phyloP scores from a whole-genome alignment of 352 stramenopile genomes.

The Globisporangium abappressorium region DNA sequence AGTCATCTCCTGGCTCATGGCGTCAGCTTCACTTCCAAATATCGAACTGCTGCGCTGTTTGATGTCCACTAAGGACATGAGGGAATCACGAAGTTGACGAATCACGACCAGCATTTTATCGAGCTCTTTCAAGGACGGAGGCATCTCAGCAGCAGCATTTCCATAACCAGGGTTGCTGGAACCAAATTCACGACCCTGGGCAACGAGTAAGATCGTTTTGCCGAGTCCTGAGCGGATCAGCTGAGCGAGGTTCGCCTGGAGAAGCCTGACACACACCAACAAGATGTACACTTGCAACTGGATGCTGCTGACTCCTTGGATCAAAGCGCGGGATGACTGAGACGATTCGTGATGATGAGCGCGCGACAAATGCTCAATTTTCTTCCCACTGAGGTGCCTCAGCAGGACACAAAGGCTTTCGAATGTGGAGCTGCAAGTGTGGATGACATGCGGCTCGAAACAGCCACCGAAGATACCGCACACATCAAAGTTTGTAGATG shows the following conservation, averaged over 20 bases:
- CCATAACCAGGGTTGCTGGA: background rate
- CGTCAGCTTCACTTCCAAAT: slow-evolving; percentile 6
- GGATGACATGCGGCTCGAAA: slow-evolving; percentile 39
- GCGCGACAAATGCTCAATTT: slow-evolving; percentile 26
- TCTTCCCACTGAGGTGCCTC: slow-evolving; percentile 37
- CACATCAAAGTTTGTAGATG: background rate
- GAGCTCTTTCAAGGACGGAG: background rate
- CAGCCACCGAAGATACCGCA: slow-evolving; percentile 30
- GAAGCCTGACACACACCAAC: slow-evolving; percentile 57
- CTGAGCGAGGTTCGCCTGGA: slow-evolving; percentile 76
- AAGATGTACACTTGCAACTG: slow-evolving; percentile 66
- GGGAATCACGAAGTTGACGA: slow-evolving; percentile 22
- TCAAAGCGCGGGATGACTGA: slow-evolving; percentile 3
- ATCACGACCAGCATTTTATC: slow-evolving; percentile 7
- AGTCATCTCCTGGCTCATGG: slow-evolving; percentile 17
- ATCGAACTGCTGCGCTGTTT: slow-evolving; percentile 14
- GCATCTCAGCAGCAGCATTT: background rate
- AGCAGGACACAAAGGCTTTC: slow-evolving; percentile 35
- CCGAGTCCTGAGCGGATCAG: slow-evolving; percentile 57
- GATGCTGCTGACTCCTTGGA: background rate
- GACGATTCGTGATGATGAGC: background rate
- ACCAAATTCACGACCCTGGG: background rate
- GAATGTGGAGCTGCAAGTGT: slow-evolving; percentile 49
- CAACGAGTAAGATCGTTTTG: slow-evolving; percentile 28
- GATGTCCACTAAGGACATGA: slow-evolving; percentile 35